Evolutionary conservation across 805 yeast genomes (phyloP).

Genomic region (Metschnikowia amazonensis): DNA sequence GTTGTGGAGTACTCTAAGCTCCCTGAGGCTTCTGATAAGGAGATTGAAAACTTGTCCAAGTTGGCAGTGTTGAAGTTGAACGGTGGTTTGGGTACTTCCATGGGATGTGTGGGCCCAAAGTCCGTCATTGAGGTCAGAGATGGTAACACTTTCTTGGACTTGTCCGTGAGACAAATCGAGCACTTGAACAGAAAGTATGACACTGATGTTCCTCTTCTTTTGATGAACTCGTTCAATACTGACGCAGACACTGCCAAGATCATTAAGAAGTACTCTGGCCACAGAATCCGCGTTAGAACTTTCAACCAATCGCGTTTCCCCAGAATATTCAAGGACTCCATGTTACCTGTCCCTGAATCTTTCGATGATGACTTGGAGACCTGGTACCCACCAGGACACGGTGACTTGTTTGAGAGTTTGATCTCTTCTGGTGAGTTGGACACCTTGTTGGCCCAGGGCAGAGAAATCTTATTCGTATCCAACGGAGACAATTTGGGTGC

Average conservation of each 20-base stretch:
- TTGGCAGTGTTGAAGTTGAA: slow-evolving; percentile 94
- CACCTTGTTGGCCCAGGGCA: slow-evolving; percentile 83
- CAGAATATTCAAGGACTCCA: slow-evolving; percentile 90
- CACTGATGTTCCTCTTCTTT: slow-evolving; percentile 89
- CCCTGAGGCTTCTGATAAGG: slow-evolving; percentile 20
- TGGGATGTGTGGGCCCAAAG: slow-evolving; percentile 99
- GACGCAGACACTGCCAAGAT: slow-evolving; percentile 92
- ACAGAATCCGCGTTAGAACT: slow-evolving; percentile 89
- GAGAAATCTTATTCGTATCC: slow-evolving; percentile 91
- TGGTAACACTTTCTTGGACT: slow-evolving; percentile 93
- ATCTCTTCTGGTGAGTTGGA: slow-evolving; percentile 90
- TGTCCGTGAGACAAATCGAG: slow-evolving; percentile 95
- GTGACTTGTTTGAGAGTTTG: slow-evolving; percentile 91
- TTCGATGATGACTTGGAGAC: slow-evolving; percentile 71
- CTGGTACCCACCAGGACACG: slow-evolving; percentile 99
- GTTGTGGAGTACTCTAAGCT: slow-evolving; percentile 74
- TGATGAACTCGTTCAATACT: slow-evolving; percentile 98
- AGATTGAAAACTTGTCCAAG: slow-evolving; percentile 57
- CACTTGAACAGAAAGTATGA: slow-evolving; percentile 85
- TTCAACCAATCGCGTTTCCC: slow-evolving; percentile 98
- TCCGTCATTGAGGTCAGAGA: slow-evolving; percentile 98
- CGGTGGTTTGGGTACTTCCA: slow-evolving; percentile 98
- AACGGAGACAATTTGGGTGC: slow-evolving; percentile 99
- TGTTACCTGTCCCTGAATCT: slow-evolving; percentile 86
- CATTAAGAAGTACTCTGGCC: slow-evolving; percentile 95